Evolutionary conservation across 2,329 filamentous ascomycete genomes (phyloP).

Genomic region (Gaeumannomyces tritici): DNA sequence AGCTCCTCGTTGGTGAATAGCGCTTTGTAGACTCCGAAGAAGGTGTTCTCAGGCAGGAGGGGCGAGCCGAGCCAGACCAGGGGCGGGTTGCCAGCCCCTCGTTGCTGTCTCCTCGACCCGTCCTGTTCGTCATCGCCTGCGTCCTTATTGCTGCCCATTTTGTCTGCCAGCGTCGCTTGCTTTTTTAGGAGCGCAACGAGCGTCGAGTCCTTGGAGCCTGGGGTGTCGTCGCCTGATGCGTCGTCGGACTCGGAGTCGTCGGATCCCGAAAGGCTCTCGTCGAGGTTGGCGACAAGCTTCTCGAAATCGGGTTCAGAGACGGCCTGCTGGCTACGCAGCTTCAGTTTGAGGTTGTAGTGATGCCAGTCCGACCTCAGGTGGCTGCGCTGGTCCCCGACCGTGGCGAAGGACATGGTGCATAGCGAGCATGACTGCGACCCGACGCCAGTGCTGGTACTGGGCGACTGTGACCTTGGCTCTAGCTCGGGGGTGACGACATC

Average conservation of each 20-base stretch:
- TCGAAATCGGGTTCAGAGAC: constrained; percentile 81
- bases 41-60: constrained; percentile 64
- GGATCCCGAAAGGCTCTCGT: constrained; percentile 88
- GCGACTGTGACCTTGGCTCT: constrained; percentile 13
- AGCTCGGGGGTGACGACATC: constrained; percentile 15
- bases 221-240: constrained; percentile 15
- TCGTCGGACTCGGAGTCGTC: constrained; percentile 61
- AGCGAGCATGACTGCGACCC: constrained; percentile 71
- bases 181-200: constrained; percentile 71
- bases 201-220: constrained; percentile 51
- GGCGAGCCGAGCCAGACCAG: constrained; percentile 80
- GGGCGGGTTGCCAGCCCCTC: constrained; percentile 57
- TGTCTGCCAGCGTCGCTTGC: constrained; percentile 64
- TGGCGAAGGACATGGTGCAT: constrained; percentile 63
- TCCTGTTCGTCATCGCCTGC: constrained; percentile 20
- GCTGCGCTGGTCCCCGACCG: constrained; percentile 69
- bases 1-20: constrained; percentile 68
- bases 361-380: constrained; percentile 90
- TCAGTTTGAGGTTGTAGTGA: constrained; percentile 90
- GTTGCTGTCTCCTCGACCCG: constrained; percentile 36
- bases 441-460: constrained; percentile 6
- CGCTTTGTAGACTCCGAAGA: constrained; percentile 76
- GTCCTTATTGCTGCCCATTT: constrained; percentile 11
- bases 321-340: constrained; percentile 60
- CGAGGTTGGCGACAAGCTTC: constrained; percentile 71